A percentile compares a stretch with the other conserved stretches of the same genome.
phyloP scores from a whole-genome alignment of 805 yeast genomes.

The Kodamaea kaohsiungensis region DNA sequence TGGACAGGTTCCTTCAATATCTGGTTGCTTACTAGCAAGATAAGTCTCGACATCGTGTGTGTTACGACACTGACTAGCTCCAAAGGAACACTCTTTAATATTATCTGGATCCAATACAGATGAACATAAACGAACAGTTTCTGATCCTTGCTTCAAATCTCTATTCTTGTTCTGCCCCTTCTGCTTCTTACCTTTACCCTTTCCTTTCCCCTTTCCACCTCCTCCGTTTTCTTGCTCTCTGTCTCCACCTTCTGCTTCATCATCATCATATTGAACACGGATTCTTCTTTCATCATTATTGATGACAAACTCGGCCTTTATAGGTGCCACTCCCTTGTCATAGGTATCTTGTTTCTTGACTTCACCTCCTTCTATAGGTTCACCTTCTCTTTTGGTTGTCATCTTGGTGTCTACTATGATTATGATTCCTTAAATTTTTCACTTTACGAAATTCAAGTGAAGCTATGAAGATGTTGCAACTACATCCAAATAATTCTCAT shows the following conservation, averaged over 20 bases:
- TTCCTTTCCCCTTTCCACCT: conserved; percentile 29
- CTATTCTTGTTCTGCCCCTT: conserved; percentile 86
- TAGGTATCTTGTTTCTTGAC: conserved; percentile 19
- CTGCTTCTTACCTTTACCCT: conserved; percentile 45
- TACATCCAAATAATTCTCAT: too few relatives aligned
- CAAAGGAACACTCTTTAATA: conserved; percentile 55
- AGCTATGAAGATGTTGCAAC: too few relatives aligned
- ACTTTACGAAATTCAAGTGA: too few relatives aligned
- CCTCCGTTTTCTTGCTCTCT: conserved; percentile 26
- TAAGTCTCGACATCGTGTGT: conserved; percentile 74
- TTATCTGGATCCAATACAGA: conserved; percentile 57
- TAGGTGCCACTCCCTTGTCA: conserved; percentile 68
- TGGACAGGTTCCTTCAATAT: conserved; percentile 80
- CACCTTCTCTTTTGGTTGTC: conserved; percentile 18
- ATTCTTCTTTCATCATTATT: conserved; percentile 24
- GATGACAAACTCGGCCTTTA: conserved; percentile 70
- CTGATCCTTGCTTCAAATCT: conserved; percentile 69
- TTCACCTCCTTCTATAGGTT: conserved; percentile 16
- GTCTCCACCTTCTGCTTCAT: conserved; percentile 48
- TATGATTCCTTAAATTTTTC: conserved; percentile 1
- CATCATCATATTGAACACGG: conserved; percentile 43
- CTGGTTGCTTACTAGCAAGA: conserved; percentile 64
- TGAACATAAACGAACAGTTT: conserved; percentile 64
- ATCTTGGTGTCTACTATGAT: background rate
- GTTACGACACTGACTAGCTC: conserved; percentile 70